Base-by-base conservation (phyloP, 108 stramenopile genomes). In the Cyclostephanos tholiformis region DNA sequence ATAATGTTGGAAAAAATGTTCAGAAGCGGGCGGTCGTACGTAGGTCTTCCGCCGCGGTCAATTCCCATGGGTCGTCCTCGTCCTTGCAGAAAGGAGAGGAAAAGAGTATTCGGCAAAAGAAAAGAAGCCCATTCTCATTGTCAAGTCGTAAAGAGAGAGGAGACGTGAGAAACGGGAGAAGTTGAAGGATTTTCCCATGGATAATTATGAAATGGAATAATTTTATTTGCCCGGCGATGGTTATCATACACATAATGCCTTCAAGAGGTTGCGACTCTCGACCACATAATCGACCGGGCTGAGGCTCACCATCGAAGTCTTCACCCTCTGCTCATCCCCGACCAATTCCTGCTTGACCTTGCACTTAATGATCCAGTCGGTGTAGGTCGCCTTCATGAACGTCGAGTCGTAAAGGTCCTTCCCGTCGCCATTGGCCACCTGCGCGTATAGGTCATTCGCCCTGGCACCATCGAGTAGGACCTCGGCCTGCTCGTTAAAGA, bases 321-420 rank as follows among this genome's bases (percentile, higher is more conserved):
- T 99, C 55, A 92, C 68, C 50, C 97, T 86, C 39, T 63, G 58
- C 82, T 98, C 97, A 49, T 97, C 97, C 60, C 93, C 91, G 23
- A 96, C 93, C 71, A 86, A 64, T 80, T 99, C 98, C 48, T 90
- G 83, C 82, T 97, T 97, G 56, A 97, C 93, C 43, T 94, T 91
- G 65, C 95, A 89, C 66, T 92, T 95, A 69, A 97, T 71, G 50
- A 97, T 71, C 91, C 89, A 97, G 29, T 94, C 91, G 49, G 91
- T 88, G 83, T 88, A 90, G 22, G 63, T 56, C 17, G 92, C 92
- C 77, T 84, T 90, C 71, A 83, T 79, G 75, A 94, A 92, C 35
- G 69, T 67, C 6, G 80, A 74, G 56, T 96, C 90, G 73, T 94
- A 96, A 20, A 67, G 32, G 60, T 91, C 89, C 69, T 82, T 87